Evolutionary conservation across 805 yeast species (phyloP), one percentile per base, ranked within the genome.

Genomic region (Jamesozyma rosinii): DNA sequence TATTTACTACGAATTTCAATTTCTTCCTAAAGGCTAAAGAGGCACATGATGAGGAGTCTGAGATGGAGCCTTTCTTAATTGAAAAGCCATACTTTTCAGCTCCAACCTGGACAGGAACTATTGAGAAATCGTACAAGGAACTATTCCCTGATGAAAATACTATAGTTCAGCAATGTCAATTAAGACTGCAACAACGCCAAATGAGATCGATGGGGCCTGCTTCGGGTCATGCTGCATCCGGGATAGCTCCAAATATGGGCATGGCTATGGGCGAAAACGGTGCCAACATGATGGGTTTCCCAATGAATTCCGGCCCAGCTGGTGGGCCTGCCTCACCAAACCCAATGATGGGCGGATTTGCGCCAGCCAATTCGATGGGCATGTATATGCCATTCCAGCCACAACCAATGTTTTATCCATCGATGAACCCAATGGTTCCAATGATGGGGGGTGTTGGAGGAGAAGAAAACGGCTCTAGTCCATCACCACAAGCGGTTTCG

Each of bases 51-150:
- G 65, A 62, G 34, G 64, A 54, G 38, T 53, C 52, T 2, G 51
- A 47, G 9, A 53, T 53, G 51, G 64, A 62, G 33, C 59, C 62
- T 17, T 67, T 71, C 40, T 52, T 62, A 19, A 67, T 80, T 47
- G 88, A 80, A 50, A 76, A 69, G 52, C 79, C 92, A 5, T 85
- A 74, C 59, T 69, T 70, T 34, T 81, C 90, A 0, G 80, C 85
- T 9, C 94, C 94, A 41, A 81, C 89, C 0, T 84, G 94, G 94
- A 69, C 71, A 19, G 65, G 72, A 38, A 76, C 79, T 2, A 61
- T 73, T 20, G 83, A 76, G 36, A 78, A 74, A 44, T 69, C 81
- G 1, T 76, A 77, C 61, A 72, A 69, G 43, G 62, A 67, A 15
- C 58, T 75, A 33, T 77, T 79, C 62, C 74, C 79, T 2, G 68